These are phyloP conservation scores for Ormosia semicastrata DNA, from an alignment of 306 rosid species.

Conservation along the genomic window DNA sequence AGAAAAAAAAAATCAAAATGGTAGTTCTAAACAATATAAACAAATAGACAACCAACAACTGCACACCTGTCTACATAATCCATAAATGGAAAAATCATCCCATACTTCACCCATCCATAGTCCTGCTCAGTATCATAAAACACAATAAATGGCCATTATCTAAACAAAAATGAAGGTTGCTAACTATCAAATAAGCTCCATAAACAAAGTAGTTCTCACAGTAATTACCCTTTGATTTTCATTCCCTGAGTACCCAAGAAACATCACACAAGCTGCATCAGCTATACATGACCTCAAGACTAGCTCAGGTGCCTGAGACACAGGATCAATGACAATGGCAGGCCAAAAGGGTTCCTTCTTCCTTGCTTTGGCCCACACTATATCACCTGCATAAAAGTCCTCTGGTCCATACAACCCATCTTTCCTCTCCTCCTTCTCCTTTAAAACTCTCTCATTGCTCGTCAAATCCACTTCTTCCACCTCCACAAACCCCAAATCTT, in stretches of 20 bases:
- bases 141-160: slow-evolving; percentile 29
- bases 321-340: slow-evolving; percentile 82
- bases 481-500: slow-evolving; percentile 39
- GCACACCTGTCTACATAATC: slow-evolving; percentile 82
- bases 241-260: slow-evolving; percentile 70
- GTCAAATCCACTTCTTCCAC: slow-evolving; percentile 32
- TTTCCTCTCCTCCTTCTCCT: slow-evolving; percentile 31
- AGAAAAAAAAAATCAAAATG: neutral
- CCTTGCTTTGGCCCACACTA: slow-evolving; percentile 83
- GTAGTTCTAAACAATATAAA: neutral
- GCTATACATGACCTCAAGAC: slow-evolving; percentile 73
- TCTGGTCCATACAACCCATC: slow-evolving; percentile 68
- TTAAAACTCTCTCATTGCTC: slow-evolving; percentile 22
- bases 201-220: neutral
- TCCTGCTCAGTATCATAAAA: slow-evolving; percentile 62
- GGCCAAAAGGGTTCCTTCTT: slow-evolving; percentile 86
- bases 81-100: slow-evolving; percentile 85
- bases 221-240: slow-evolving; percentile 64
- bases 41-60: slow-evolving; percentile 23
- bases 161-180: neutral
- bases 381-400: slow-evolving; percentile 71
- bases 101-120: slow-evolving; percentile 95
- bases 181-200: slow-evolving; percentile 17
- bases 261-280: slow-evolving; percentile 87
- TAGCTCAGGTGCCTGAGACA: slow-evolving; percentile 76